phyloP scores from a whole-genome alignment of 2,329 filamentous ascomycete genomes.

The Botrytis fabae region DNA sequence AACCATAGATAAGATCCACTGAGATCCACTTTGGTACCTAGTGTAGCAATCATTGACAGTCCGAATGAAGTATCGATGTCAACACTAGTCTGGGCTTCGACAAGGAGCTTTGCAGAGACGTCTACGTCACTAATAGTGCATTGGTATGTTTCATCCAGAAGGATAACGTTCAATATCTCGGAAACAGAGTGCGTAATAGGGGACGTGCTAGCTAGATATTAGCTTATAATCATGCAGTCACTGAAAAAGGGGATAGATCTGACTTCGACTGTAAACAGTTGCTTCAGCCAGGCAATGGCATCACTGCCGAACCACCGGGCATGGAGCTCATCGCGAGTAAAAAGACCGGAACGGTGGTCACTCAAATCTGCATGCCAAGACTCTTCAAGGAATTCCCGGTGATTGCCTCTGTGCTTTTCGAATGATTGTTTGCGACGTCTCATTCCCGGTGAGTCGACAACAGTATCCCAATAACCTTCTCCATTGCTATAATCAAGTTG shows the following conservation, averaged over 20 bases:
- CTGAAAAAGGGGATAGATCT: no score
- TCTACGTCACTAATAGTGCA: neutral
- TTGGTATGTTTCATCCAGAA: no score
- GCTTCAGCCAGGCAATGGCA: neutral
- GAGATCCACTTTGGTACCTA: neutral
- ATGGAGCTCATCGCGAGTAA: neutral
- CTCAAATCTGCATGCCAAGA: neutral
- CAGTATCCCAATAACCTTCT: neutral
- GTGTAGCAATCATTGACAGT: neutral
- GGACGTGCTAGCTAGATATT: neutral
- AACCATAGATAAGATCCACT: neutral
- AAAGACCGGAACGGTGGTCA: neutral
- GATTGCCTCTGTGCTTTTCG: neutral
- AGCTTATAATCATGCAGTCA: neutral
- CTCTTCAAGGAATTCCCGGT: constrained; percentile 8
- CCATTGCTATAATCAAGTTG: constrained; percentile 16
- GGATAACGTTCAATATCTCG: no score
- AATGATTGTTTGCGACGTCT: neutral
- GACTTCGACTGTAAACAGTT: no score
- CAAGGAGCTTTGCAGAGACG: neutral
- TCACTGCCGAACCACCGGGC: constrained; percentile 12
- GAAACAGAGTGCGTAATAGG: no score
- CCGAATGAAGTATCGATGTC: neutral
- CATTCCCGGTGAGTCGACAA: neutral
- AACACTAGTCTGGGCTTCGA: neutral